Percentiles rank a stretch among this genome's conserved stretches.
Evolutionary conservation across 1,284 basidiomycete genomes (phyloP).

Genomic region (Tilletia horrida): DNA sequence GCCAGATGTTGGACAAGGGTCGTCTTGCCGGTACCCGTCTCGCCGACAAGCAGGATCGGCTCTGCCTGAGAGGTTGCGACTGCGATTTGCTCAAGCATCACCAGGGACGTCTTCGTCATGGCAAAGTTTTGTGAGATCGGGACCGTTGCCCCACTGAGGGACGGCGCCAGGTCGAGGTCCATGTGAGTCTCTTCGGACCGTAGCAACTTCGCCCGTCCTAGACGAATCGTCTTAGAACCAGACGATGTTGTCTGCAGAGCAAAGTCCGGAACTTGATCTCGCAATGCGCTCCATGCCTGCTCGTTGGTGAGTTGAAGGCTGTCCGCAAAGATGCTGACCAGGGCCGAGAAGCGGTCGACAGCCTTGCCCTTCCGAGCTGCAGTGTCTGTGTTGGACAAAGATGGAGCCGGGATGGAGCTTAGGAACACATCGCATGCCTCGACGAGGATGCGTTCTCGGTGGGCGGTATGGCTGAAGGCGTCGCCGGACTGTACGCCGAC

Average conservation of each 20-base stretch:
- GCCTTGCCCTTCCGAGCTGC: slow-evolving; percentile 26
- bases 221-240: slow-evolving; percentile 11
- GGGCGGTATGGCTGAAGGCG: slow-evolving; percentile 64
- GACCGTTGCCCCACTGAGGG: background rate
- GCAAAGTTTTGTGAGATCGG: slow-evolving; percentile 63
- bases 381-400: background rate
- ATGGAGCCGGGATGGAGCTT: slow-evolving; percentile 60
- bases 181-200: slow-evolving; percentile 20
- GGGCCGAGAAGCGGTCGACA: slow-evolving; percentile 29
- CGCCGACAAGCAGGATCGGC: slow-evolving; percentile 87
- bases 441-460: slow-evolving; percentile 85
- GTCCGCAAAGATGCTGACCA: slow-evolving; percentile 37
- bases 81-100: slow-evolving; percentile 77
- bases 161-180: background rate
- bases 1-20: slow-evolving; percentile 86
- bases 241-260: slow-evolving; percentile 23
- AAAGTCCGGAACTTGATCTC: slow-evolving; percentile 41
- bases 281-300: slow-evolving; percentile 41
- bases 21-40: slow-evolving; percentile 98
- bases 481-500: slow-evolving; percentile 13
- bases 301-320: slow-evolving; percentile 42
- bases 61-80: slow-evolving; percentile 72
- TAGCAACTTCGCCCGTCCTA: slow-evolving; percentile 34
- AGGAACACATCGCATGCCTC: slow-evolving; percentile 92
- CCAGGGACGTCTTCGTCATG: slow-evolving; percentile 78